phyloP scores from a whole-genome alignment of 2,329 filamentous ascomycete genomes.

The Sordariomycetes sp. region DNA sequence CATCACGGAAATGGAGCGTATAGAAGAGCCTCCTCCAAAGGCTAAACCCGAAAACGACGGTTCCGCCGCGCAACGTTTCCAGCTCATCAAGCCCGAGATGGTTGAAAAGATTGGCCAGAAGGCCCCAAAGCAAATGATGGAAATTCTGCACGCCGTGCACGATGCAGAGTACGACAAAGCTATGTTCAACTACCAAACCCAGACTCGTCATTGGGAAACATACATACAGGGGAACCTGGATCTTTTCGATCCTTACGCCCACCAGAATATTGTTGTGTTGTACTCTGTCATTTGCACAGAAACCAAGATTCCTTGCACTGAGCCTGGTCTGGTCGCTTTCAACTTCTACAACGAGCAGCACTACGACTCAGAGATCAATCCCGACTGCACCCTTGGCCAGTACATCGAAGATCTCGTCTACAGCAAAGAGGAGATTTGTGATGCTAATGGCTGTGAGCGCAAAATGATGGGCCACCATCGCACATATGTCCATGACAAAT shows the following conservation, averaged over 20 bases:
- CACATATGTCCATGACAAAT: slow-evolving; percentile 94
- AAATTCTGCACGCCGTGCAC: slow-evolving; percentile 89
- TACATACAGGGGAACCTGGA: slow-evolving; percentile 83
- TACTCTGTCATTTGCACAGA: slow-evolving; percentile 91
- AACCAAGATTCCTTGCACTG: slow-evolving; percentile 87
- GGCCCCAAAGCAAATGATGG: slow-evolving; percentile 78
- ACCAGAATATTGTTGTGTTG: slow-evolving; percentile 92
- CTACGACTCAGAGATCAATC: slow-evolving; percentile 59
- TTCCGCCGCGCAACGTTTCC: slow-evolving; percentile 56
- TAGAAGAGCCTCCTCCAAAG: neutral
- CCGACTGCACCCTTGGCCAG: slow-evolving; percentile 88
- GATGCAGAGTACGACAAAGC: slow-evolving; percentile 96
- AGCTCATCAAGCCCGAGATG: slow-evolving; percentile 92
- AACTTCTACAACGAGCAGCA: slow-evolving; percentile 94
- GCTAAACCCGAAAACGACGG: neutral
- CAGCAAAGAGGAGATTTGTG: slow-evolving; percentile 67
- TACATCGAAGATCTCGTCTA: slow-evolving; percentile 88
- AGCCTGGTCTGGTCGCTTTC: slow-evolving; percentile 81
- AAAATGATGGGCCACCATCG: slow-evolving; percentile 89
- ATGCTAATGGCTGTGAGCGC: slow-evolving; percentile 75
- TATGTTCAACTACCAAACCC: slow-evolving; percentile 84
- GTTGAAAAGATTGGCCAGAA: slow-evolving; percentile 74
- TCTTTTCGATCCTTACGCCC: slow-evolving; percentile 88
- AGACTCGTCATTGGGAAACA: slow-evolving; percentile 92
- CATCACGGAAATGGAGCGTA: neutral